phyloP scores from a whole-genome alignment of 106 monocot species.

The Triglochin maritima region DNA sequence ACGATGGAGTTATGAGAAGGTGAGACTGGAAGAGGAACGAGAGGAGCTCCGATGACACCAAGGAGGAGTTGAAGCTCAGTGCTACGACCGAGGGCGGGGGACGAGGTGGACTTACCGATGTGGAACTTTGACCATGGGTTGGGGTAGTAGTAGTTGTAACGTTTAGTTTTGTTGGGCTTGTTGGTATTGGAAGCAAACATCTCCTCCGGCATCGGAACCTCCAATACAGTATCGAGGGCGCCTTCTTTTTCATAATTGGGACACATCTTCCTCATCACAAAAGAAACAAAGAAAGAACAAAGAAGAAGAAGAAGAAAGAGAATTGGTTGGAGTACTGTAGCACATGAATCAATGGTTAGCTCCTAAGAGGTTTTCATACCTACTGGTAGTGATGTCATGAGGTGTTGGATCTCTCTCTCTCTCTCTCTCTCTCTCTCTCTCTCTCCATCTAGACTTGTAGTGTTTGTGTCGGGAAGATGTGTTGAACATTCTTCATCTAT shows the following conservation, averaged over 20 bases:
- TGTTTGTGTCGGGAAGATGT: too few species aligned
- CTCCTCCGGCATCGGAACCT: conserved; percentile 39
- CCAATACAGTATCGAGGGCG: conserved; percentile 44
- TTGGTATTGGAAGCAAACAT: conserved; percentile 8
- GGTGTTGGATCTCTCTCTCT: too few species aligned
- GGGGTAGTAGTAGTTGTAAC: conserved; percentile 20
- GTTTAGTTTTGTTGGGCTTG: conserved; percentile 9
- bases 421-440: too few species aligned
- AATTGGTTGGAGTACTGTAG: neutral
- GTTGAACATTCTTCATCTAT: too few species aligned
- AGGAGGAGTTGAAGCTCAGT: conserved; percentile 88
- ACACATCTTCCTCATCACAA: conserved; percentile 61
- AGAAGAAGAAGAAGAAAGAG: neutral
- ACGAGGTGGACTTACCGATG: conserved; percentile 7
- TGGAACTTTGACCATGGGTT: conserved; percentile 33
- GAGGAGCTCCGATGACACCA: conserved; percentile 67
- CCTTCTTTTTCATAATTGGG: conserved; percentile 55
- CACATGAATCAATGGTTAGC: neutral
- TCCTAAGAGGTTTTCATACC: too few species aligned
- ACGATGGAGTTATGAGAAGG: conserved; percentile 4
- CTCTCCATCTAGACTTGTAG: too few species aligned
- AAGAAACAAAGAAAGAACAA: neutral
- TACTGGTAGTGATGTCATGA: neutral
- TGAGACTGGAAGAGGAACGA: conserved; percentile 47
- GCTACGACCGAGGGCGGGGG: conserved; percentile 2